Conservation (phyloP, 768 basidiomycete genomes). For the Lactarius evosmus region DNA sequence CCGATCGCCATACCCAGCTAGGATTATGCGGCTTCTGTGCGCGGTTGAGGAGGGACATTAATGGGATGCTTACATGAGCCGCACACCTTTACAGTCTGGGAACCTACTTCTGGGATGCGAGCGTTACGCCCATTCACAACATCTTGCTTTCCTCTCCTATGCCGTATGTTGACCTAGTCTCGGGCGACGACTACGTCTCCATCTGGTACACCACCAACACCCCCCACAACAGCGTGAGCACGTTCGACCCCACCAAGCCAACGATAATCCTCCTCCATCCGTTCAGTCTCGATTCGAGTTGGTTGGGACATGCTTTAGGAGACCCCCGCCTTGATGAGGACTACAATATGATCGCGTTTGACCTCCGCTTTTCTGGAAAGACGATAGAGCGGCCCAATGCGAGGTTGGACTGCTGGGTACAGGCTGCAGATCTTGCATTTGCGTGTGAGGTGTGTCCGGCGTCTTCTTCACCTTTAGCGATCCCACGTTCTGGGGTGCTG, state of each 20-base stretch:
- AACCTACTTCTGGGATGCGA: not conserved
- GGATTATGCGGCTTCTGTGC: slow-evolving; percentile 3
- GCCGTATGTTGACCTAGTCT: slow-evolving; percentile 67
- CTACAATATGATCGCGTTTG: slow-evolving; percentile 75
- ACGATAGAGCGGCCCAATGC: slow-evolving; percentile 52
- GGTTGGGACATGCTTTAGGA: slow-evolving; percentile 63
- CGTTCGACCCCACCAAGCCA: slow-evolving; percentile 62
- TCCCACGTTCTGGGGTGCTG: slow-evolving; percentile 1
- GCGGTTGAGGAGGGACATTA: not conserved
- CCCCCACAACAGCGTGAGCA: slow-evolving; percentile 53
- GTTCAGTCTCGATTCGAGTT: slow-evolving; percentile 62
- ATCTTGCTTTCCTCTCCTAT: slow-evolving; percentile 35
- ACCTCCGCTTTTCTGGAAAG: slow-evolving; percentile 61
- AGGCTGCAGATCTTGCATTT: slow-evolving; percentile 72
- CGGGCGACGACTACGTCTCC: slow-evolving; percentile 61
- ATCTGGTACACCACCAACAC: slow-evolving; percentile 73
- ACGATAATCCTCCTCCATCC: slow-evolving; percentile 69
- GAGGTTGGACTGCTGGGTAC: slow-evolving; percentile 70
- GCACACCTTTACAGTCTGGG: not conserved
- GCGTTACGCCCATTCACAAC: not conserved
- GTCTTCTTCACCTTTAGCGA: not conserved
- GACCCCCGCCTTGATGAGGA: slow-evolving; percentile 56
- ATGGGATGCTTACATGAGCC: slow-evolving; percentile 18
- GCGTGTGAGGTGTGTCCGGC: slow-evolving; percentile 52
- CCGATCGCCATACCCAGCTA: slow-evolving; percentile 5